These are phyloP conservation scores for Amaranthus cruentus DNA, from an alignment of 148 eudicot genomes.

Conservation along the genomic window DNA sequence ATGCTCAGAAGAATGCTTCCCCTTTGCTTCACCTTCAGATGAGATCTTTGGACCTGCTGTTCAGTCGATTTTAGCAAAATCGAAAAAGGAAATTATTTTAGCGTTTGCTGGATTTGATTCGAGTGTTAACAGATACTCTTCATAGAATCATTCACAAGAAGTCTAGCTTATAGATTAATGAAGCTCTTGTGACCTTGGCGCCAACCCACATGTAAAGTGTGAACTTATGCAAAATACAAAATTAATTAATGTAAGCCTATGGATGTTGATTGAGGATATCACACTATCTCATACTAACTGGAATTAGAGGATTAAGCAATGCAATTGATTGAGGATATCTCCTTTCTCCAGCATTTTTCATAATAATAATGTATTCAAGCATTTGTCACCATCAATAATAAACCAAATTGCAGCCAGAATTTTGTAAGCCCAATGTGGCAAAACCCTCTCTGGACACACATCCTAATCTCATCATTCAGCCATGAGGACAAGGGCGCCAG, in stretches of 20 bases:
- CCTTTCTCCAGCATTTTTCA: no score
- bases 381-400: no score
- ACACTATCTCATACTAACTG: neutral
- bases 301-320: neutral
- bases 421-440: no score
- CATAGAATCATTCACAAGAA: neutral
- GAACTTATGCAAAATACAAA: neutral
- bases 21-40: slow-evolving; percentile 4
- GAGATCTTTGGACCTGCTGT: slow-evolving; percentile 11
- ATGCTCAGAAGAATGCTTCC: slow-evolving; percentile 20
- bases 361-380: no score
- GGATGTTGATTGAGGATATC: neutral
- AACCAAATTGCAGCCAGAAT: no score
- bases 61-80: neutral
- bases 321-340: neutral
- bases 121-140: neutral
- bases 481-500: no score
- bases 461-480: no score
- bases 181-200: no score
- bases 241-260: neutral
- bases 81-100: neutral
- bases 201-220: neutral
- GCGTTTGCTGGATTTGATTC: neutral
- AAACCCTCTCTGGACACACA: no score
- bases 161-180: no score